Percentiles rank a stretch among this genome's conserved stretches.
phyloP scores from a whole-genome alignment of 257 asterid species.

The Solanum paucissectum region DNA sequence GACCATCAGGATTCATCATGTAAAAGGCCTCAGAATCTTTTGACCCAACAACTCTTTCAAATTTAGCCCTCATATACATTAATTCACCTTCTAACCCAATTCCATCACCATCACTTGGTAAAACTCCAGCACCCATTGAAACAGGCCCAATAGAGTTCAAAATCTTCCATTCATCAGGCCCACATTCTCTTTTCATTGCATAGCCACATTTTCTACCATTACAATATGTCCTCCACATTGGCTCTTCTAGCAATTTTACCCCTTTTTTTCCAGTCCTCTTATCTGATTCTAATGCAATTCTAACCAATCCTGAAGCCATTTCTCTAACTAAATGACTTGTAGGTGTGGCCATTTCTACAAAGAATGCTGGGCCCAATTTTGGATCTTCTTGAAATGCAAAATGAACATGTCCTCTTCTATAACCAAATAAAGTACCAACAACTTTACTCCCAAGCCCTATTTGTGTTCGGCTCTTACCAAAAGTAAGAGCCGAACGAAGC shows the following conservation, averaged over 20 bases:
- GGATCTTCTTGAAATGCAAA: conserved; percentile 73
- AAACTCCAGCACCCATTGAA: conserved; percentile 94
- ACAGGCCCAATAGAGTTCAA: conserved; percentile 70
- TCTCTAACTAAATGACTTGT: conserved; percentile 64
- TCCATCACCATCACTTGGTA: conserved; percentile 43
- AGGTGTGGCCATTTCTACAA: conserved; percentile 68
- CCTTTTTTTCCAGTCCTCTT: conserved; percentile 37
- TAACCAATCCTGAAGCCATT: conserved; percentile 84
- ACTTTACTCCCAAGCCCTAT: conserved; percentile 45
- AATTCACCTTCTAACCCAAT: conserved; percentile 50
- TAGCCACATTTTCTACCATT: conserved; percentile 85
- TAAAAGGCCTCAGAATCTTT: conserved; percentile 94
- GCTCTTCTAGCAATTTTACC: conserved; percentile 46
- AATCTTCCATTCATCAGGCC: conserved; percentile 75
- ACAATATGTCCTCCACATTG: conserved; percentile 80
- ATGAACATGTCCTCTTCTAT: conserved; percentile 71
- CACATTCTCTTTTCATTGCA: conserved; percentile 73
- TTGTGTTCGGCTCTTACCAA: conserved; percentile 22
- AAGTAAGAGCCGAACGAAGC: conserved; percentile 37
- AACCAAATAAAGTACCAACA: conserved; percentile 75
- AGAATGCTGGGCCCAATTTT: conserved; percentile 40
- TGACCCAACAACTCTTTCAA: conserved; percentile 87
- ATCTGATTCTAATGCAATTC: conserved; percentile 78
- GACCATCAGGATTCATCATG: conserved; percentile 95
- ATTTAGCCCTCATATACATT: conserved; percentile 92